A percentile compares a stretch with the other conserved stretches of the same genome.
Evolutionary conservation across 208 protist genomes (phyloP).

Genomic region (Hexamita inflata): DNA sequence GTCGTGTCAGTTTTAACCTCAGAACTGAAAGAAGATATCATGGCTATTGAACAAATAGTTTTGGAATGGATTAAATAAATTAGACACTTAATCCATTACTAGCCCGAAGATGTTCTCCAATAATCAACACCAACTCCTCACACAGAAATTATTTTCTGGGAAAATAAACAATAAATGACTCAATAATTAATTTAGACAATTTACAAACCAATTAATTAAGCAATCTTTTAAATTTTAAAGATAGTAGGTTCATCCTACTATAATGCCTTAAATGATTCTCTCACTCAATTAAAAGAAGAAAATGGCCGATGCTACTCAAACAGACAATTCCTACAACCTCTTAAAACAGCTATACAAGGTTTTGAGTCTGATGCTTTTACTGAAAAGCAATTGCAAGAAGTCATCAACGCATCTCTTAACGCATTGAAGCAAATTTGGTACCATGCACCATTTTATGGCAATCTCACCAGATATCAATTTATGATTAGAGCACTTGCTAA

Average conservation of each 20-base stretch:
- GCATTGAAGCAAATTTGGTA: slow-evolving; percentile 17
- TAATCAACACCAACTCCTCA: slow-evolving; percentile 24
- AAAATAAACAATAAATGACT: slow-evolving; percentile 30
- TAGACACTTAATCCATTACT: neutral
- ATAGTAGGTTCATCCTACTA: slow-evolving; percentile 27
- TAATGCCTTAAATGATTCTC: slow-evolving; percentile 15
- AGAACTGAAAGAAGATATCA: too few relatives aligned
- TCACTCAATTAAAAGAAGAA: neutral
- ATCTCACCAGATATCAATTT: neutral
- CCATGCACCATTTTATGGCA: slow-evolving; percentile 29
- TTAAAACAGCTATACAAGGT: neutral
- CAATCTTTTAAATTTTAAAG: neutral
- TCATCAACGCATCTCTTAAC: neutral
- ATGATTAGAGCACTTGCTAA: slow-evolving; percentile 32
- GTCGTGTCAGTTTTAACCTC: too few relatives aligned
- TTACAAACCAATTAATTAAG: neutral
- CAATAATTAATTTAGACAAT: slow-evolving; percentile 22
- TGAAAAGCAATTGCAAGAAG: neutral
- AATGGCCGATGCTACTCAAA: slow-evolving; percentile 18
- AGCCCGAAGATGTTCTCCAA: slow-evolving; percentile 12
- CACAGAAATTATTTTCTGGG: slow-evolving; percentile 33
- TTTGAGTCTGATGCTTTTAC: neutral
- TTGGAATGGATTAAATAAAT: slow-evolving; percentile 38
- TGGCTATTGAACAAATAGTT: neutral
- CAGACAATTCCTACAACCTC: slow-evolving; percentile 23